Conservation (phyloP, 345 rosid species). For the Salix purpurea region DNA sequence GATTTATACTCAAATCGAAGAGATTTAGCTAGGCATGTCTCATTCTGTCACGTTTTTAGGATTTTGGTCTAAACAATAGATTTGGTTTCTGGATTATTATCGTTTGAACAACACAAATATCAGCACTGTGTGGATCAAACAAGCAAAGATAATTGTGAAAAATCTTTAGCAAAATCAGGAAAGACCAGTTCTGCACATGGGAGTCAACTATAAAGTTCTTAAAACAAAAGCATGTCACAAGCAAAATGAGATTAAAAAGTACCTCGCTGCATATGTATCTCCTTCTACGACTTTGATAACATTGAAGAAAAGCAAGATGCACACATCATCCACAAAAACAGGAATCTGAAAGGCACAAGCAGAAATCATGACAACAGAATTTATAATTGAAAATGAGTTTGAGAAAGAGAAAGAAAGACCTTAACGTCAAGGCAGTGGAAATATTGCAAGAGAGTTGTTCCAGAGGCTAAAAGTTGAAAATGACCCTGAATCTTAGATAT, state of each 20-base stretch:
- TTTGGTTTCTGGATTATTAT: background rate
- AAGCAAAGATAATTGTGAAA: background rate
- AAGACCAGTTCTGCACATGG: background rate
- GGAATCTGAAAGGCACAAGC: conserved; percentile 15
- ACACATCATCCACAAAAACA: background rate
- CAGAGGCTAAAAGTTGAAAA: conserved; percentile 3
- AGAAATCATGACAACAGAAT: conserved; percentile 5
- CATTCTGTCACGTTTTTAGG: background rate
- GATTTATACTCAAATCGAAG: background rate
- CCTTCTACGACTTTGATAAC: background rate
- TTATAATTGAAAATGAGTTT: background rate
- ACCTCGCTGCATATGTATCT: conserved; percentile 13
- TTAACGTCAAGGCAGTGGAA: background rate
- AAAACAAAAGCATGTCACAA: background rate
- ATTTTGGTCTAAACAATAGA: background rate
- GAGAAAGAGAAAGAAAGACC: background rate
- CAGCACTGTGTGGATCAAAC: too few relatives aligned
- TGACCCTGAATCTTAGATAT: background rate
- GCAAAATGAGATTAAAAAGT: background rate
- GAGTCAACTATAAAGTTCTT: background rate
- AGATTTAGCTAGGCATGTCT: background rate
- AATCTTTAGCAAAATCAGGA: background rate
- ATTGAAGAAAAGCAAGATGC: conserved; percentile 9
- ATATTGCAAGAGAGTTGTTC: background rate
- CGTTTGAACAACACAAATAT: background rate